A percentile compares a stretch with the other conserved stretches of the same genome.
Conservation (phyloP, 441 rosid species). For the Croton laevigatus region DNA sequence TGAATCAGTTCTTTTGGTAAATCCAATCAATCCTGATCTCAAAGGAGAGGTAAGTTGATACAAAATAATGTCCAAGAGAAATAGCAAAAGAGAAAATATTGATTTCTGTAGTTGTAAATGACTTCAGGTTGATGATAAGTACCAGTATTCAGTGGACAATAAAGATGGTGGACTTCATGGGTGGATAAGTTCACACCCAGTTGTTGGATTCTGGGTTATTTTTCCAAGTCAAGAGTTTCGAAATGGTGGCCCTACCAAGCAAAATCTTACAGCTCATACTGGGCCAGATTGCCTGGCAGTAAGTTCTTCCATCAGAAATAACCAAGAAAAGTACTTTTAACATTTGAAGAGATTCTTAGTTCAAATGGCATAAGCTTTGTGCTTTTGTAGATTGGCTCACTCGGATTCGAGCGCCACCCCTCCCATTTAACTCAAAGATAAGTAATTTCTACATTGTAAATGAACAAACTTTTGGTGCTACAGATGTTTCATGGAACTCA, state of each 20-base stretch:
- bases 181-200: slow-evolving; percentile 40
- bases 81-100: not conserved
- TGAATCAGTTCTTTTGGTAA: slow-evolving; percentile 33
- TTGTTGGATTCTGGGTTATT: slow-evolving; percentile 37
- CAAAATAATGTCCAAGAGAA: not conserved
- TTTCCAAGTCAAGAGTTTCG: slow-evolving; percentile 38
- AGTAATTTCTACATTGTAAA: not conserved
- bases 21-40: slow-evolving; percentile 37
- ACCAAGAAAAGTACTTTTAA: not conserved
- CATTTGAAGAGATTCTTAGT: too few relatives aligned
- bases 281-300: slow-evolving; percentile 40
- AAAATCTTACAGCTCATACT: slow-evolving; percentile 38
- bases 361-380: too few relatives aligned
- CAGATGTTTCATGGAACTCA: slow-evolving; percentile 40
- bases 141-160: slow-evolving; percentile 41
- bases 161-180: slow-evolving; percentile 43
- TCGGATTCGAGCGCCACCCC: too few relatives aligned
- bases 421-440: too few relatives aligned
- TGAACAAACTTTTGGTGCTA: not conserved
- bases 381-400: too few relatives aligned
- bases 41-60: slow-evolving; percentile 33
- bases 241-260: slow-evolving; percentile 43
- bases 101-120: slow-evolving; percentile 1
- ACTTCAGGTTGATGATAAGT: slow-evolving; percentile 43
- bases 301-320: slow-evolving; percentile 14